Base-by-base conservation (phyloP, 2,329 filamentous ascomycete species). In the Stemphylium lycopersici region DNA sequence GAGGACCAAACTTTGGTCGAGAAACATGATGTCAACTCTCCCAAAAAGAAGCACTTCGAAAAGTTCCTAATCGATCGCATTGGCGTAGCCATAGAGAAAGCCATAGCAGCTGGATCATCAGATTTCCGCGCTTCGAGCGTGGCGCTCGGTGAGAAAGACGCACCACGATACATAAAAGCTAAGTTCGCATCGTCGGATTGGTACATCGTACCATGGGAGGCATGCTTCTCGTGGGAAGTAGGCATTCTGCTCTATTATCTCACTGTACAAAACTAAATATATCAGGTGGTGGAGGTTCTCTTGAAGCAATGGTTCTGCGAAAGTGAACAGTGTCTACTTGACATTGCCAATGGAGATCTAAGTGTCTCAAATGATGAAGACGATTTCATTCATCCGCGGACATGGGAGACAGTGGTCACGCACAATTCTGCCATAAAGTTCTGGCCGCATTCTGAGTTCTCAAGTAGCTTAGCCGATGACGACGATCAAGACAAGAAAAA, bases 21-120 rank as follows among this genome's bases (percentile, higher is more conserved):
- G 22, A 24, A 24, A 6, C 22, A 24, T 24, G n/a, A 15, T 37
- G 34, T 37, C 83, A 0, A 24, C 22, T 24, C 22, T 24, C 73
- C 13, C 36, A 20, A 13, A 24, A n/a, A 20, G 18, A 40, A 40
- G 8, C 16, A 20, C 22, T 24, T 24, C 6, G 22, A 24, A 24
- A 24, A 6, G 6, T 6, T 6, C 12, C 16, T 26, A 2, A 40
- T 40, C 16, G 37, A 40, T 20, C 37, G 37, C 22, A 16, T 40
- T 20, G 37, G 37, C 6, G 37, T 8, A 40, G 37, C 37, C 12
- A 40, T 40, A 40, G 37, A 20, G 10, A 24, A 40, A 7, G 37
- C 18, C 13, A 40, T 10, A n/a, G 37, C 37, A 24, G 37, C 37
- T 40, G 37, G 37, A 20, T 20, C 16, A 8, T 7, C 20, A 6